phyloP scores from a whole-genome alignment of 768 basidiomycete species.

The Leccinum longicurvipes region DNA sequence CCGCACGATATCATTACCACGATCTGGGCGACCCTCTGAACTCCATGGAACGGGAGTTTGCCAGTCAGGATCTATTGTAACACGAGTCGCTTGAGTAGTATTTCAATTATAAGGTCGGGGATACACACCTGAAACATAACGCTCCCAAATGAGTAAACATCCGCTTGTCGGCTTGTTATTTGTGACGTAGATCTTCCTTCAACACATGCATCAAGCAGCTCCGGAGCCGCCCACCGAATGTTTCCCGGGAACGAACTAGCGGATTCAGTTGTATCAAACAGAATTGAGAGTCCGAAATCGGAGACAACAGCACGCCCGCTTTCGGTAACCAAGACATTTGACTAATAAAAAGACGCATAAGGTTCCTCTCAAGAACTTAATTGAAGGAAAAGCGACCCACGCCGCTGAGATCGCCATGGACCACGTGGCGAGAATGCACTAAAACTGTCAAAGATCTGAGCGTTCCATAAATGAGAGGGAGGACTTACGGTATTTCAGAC shows the following conservation, averaged over 20 bases:
- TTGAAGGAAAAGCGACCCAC: slow-evolving; percentile 13
- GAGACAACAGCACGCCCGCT: slow-evolving; percentile 19
- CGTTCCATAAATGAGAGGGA: neutral
- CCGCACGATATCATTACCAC: slow-evolving; percentile 20
- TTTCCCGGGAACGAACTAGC: slow-evolving; percentile 21
- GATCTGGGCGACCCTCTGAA: slow-evolving; percentile 21
- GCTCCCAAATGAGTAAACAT: slow-evolving; percentile 31
- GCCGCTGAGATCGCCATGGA: slow-evolving; percentile 42
- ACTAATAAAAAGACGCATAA: slow-evolving; percentile 9
- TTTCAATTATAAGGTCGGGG: neutral
- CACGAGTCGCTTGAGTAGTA: neutral
- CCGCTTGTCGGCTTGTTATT: slow-evolving; percentile 12
- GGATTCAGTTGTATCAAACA: slow-evolving; percentile 2
- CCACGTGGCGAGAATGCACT: slow-evolving; percentile 24
- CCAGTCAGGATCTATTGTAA: slow-evolving; percentile 19
- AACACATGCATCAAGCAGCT: slow-evolving; percentile 12
- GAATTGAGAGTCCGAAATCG: slow-evolving; percentile 32
- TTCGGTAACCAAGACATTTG: slow-evolving; percentile 20
- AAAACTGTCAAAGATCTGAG: neutral
- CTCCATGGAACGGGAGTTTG: slow-evolving; percentile 21
- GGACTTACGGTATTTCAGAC: slow-evolving; percentile 21
- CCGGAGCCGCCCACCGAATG: slow-evolving; percentile 30
- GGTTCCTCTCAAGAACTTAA: neutral
- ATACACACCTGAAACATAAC: slow-evolving; percentile 24
- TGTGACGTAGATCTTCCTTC: slow-evolving; percentile 1